Evolutionary conservation across 2,329 filamentous ascomycete genomes (phyloP).

Genomic region (Colletotrichum chrysophilum): DNA sequence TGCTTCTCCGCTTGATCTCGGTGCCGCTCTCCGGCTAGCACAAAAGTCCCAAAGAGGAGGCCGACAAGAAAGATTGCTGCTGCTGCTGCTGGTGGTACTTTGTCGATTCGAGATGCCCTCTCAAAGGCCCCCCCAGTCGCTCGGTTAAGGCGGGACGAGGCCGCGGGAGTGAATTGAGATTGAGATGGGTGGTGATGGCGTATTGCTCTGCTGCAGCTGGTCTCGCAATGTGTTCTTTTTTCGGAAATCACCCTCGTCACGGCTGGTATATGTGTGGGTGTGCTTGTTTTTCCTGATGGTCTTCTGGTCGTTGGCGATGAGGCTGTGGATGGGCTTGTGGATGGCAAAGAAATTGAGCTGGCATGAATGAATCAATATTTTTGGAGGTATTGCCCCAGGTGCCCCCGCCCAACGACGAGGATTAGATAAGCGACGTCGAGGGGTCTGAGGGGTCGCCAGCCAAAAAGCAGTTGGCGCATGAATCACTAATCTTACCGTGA

Average conservation of each 20-base stretch:
- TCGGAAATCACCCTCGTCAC: not conserved
- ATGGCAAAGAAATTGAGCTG: slow-evolving; percentile 15
- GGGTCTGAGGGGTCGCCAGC: not conserved
- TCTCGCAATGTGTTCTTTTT: slow-evolving; percentile 5
- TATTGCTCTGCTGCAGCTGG: not conserved
- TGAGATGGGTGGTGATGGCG: not conserved
- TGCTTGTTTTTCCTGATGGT: not conserved
- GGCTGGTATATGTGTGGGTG: not conserved
- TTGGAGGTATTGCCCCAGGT: not conserved
- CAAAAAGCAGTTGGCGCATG: not conserved
- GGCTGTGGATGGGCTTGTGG: slow-evolving; percentile 14
- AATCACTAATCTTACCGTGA: slow-evolving; percentile 16
- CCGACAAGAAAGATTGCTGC: not conserved
- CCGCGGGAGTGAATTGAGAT: not conserved
- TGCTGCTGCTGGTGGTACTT: not conserved
- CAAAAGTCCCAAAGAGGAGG: not conserved
- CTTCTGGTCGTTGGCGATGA: not conserved
- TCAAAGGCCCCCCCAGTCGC: not conserved
- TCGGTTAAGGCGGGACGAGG: not conserved
- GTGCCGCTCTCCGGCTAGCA: not conserved
- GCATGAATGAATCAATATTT: slow-evolving; percentile 17
- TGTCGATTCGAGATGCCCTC: not conserved
- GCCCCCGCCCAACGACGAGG: slow-evolving; percentile 1
- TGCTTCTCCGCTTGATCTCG: slow-evolving; percentile 3
- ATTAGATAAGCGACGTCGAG: slow-evolving; percentile 19